A percentile compares a stretch with the other conserved stretches of the same genome.
These are phyloP conservation scores for Allantophomopsis cytisporea DNA, from an alignment of 2,329 filamentous ascomycete genomes.

Conservation along the genomic window DNA sequence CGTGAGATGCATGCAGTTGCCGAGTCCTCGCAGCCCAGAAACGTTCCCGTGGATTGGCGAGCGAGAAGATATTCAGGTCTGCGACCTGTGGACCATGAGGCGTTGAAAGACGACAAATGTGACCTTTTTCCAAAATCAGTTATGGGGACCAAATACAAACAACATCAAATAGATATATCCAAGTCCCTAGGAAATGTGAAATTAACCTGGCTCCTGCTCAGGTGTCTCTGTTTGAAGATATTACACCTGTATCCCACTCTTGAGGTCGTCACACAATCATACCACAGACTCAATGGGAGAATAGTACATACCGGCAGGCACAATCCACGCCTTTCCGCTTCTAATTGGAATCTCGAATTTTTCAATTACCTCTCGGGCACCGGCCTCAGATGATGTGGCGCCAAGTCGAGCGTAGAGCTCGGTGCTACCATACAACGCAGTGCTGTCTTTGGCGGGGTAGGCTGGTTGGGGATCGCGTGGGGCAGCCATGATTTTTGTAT, in stretches of 20 bases:
- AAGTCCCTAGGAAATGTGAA: not conserved
- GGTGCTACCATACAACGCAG: conserved; percentile 11
- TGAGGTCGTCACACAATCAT: too few relatives aligned
- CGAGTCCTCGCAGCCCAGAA: conserved; percentile 74
- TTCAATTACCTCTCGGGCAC: conserved; percentile 18
- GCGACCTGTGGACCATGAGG: conserved; percentile 69
- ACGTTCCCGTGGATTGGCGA: conserved; percentile 60
- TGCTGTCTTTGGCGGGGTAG: conserved; percentile 9
- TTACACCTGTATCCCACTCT: too few relatives aligned
- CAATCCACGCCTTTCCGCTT: conserved; percentile 60
- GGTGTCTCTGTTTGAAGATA: not conserved
- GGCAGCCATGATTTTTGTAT: not conserved
- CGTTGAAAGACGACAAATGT: conserved; percentile 60
- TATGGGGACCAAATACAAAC: conserved; percentile 9
- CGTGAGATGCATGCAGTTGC: conserved; percentile 66
- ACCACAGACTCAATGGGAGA: too few relatives aligned
- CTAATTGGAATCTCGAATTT: conserved; percentile 58
- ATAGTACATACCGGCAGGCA: conserved; percentile 25
- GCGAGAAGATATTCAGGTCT: conserved; percentile 74
- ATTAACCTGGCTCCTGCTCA: not conserved
- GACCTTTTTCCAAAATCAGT: conserved; percentile 27
- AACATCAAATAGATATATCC: not conserved
- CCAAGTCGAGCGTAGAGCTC: conserved; percentile 10
- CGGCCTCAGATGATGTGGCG: conserved; percentile 5
- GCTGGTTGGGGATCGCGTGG: conserved; percentile 2